Evolutionary conservation across 2,329 filamentous ascomycete species (phyloP), one percentile per base, ranked within the genome.

Genomic region (Escovopsis sp.): DNA sequence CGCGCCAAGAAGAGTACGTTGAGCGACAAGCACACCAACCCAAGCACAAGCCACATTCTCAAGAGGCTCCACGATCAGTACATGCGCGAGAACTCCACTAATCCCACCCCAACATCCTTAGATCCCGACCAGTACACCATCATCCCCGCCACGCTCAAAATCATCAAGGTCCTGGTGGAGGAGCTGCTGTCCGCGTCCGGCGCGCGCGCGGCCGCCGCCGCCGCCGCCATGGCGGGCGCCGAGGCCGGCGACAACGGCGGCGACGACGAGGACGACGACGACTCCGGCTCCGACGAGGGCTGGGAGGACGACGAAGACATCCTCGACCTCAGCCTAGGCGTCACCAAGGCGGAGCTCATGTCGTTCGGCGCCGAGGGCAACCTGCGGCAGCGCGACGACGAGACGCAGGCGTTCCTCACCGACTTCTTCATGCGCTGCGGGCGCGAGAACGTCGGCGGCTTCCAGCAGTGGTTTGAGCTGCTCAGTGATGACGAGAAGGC

Each of bases 151-250:
- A 80, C 85, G 2, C 73, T 98, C 56, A 98, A 98, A 67, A 95
- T 98, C 47, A 67, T 96, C 62, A 98, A 98, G 68, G 82, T 96
- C 4, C 75, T 98, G 8, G 82, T 96, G 38, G 86, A 94, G 56
- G 91, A 98, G 64, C 75, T 98, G 3, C 70, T 84, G 6, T 86
- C 85, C 0, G 85, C 87, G 2, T 80, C 84, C 4, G 85, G 85
- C 23, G 63, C 65, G n/a, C 64, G 68, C 46, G 66, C 66, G 39
- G 72, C 77, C 40, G 68, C 79, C 1, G 75, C 73, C 15, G 73
- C 76, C 0, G 80, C 77, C 0, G 74, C 76, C 2, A 75, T 76
- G 0, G 80, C 77, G 0, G 73, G 75, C 0, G 76, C 76, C 0
- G 70, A 74, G 6, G 72, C 26, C n/a, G 45, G 72, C 3, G 70